Percentiles rank a stretch among this genome's conserved stretches.
Conservation (phyloP, 768 basidiomycete genomes). For the Lactifluus piperatus region DNA sequence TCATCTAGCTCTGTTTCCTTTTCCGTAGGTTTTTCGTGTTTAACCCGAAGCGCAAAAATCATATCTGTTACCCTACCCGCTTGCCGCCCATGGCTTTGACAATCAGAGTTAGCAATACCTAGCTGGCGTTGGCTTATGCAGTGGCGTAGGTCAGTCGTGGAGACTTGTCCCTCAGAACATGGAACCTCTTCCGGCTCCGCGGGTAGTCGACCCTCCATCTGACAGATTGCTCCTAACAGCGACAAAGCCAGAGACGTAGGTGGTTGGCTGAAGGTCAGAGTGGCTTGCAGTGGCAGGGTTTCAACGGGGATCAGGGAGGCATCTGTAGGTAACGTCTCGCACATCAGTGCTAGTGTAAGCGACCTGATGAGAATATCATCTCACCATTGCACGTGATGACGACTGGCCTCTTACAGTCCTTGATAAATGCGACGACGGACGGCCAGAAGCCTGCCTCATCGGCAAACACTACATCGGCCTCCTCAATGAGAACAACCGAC, state of each 20-base stretch:
- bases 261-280: constrained; percentile 47
- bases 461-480: constrained; percentile 88
- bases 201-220: constrained; percentile 13
- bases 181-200: not conserved
- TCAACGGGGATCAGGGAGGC: constrained; percentile 56
- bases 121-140: constrained; percentile 17
- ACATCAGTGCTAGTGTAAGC: constrained; percentile 15
- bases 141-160: constrained; percentile 17
- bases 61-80: not conserved
- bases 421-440: constrained; percentile 71
- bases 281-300: constrained; percentile 71
- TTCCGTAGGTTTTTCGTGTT: not conserved
- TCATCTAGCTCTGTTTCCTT: not conserved
- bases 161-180: not conserved
- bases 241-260: constrained; percentile 20
- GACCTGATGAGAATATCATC: constrained; percentile 21
- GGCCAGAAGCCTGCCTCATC: constrained; percentile 86
- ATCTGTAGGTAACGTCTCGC: constrained; percentile 38
- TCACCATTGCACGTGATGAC: constrained; percentile 93
- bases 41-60: constrained; percentile 11
- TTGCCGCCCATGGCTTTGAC: not conserved
- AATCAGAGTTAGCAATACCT: constrained; percentile 3
- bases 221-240: constrained; percentile 19
- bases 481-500: constrained; percentile 86
- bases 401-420: constrained; percentile 77